Evolutionary conservation across 441 rosid genomes (phyloP).

Genomic region (Gossypium schwendimanii): DNA sequence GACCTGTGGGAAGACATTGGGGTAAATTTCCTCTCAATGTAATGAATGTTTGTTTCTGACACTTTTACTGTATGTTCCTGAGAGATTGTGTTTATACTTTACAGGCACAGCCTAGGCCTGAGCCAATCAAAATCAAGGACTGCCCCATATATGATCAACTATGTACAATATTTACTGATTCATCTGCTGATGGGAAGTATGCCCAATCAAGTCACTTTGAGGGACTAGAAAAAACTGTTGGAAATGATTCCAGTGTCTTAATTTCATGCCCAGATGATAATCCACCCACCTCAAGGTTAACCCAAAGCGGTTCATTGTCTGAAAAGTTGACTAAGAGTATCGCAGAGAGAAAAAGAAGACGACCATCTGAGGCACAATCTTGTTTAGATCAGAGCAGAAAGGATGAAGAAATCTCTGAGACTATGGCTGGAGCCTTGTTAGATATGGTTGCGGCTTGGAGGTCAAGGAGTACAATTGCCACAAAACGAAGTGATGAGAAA

Average conservation of each 20-base stretch:
- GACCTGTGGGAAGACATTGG: constrained; percentile 69
- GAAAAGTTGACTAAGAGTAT: constrained; percentile 23
- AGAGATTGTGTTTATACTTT: constrained; percentile 24
- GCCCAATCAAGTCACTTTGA: constrained; percentile 90
- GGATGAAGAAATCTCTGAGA: constrained; percentile 33
- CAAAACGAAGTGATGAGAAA: constrained; percentile 25
- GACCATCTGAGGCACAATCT: constrained; percentile 28
- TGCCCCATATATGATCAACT: constrained; percentile 69
- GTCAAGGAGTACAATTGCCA: constrained; percentile 25
- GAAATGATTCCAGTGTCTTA: constrained; percentile 23
- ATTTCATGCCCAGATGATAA: constrained; percentile 25
- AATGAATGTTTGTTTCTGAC: background rate
- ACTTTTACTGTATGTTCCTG: constrained; percentile 7
- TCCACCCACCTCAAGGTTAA: constrained; percentile 23
- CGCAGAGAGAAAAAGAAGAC: constrained; percentile 46
- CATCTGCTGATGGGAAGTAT: constrained; percentile 58
- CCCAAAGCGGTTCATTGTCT: constrained; percentile 8
- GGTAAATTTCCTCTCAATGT: constrained; percentile 25
- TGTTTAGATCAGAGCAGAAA: constrained; percentile 23
- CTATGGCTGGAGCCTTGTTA: constrained; percentile 54
- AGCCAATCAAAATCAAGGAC: constrained; percentile 49
- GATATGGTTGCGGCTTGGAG: constrained; percentile 51
- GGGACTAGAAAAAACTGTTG: constrained; percentile 43
- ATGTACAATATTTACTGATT: constrained; percentile 55
- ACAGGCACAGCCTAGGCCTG: constrained; percentile 45